Conservation (phyloP, 129 eudicot species). For the Mikania micrantha region DNA sequence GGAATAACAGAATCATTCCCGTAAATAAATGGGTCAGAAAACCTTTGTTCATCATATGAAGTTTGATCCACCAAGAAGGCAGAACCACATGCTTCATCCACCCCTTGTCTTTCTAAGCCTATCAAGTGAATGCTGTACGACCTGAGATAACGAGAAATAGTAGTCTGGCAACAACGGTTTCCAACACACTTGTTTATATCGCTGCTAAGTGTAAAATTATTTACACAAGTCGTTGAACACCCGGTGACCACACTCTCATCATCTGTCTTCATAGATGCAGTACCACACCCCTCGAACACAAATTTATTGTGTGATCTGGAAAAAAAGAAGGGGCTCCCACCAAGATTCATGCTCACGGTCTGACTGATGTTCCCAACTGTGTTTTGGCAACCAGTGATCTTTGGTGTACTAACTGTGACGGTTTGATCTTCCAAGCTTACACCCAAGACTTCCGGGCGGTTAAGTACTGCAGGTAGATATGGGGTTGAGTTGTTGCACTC, state of each 20-base stretch:
- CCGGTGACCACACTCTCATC: background rate
- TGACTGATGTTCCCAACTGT: background rate
- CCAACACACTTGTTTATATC: background rate
- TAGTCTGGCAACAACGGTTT: background rate
- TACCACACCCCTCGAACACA: background rate
- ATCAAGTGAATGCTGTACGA: background rate
- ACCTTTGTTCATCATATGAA: background rate
- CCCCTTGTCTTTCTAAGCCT: background rate
- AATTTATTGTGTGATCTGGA: background rate
- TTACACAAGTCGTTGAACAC: background rate
- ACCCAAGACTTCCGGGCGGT: conserved; percentile 7
- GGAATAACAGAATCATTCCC: background rate
- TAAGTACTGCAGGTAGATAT: conserved; percentile 11
- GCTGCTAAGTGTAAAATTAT: background rate
- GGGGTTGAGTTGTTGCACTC: conserved; percentile 20
- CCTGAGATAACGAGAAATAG: background rate
- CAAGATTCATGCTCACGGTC: background rate
- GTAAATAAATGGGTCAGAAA: background rate
- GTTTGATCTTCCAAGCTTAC: conserved; percentile 11
- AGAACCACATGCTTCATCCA: background rate
- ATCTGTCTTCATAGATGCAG: background rate
- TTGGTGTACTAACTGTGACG: conserved; percentile 1
- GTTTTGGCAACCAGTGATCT: background rate
- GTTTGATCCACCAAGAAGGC: background rate
- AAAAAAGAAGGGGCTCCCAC: background rate